Evolutionary conservation across 1,139 yeast species (phyloP), one percentile per base, ranked within the genome.

Genomic region (Yamadazyma pseudoaaseri): DNA sequence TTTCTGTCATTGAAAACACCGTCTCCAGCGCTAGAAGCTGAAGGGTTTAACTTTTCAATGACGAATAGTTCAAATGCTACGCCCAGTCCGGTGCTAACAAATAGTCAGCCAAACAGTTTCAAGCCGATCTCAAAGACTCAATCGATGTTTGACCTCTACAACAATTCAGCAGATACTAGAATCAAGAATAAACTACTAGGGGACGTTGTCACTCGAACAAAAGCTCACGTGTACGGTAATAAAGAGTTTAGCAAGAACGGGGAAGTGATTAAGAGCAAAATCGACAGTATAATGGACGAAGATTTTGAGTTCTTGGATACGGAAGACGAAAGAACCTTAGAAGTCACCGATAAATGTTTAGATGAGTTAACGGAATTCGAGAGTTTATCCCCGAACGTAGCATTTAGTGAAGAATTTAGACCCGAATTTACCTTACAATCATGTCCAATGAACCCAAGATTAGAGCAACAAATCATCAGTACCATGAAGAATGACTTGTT

Each of bases 401-500:
- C 80, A 5, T 76, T 69, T 43, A 55, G 69, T 4, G 77, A 74
- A 26, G 76, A 73, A 39, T 76, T 63, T 44, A 54, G 79, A 33
- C 76, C 80, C 0, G 81, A 75, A 43, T 76, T 70, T 44, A 55
- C 60, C 4, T 44, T 74, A 14, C 74, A 71, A 55, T 64, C 77
- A 18, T 73, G 79, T 46, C 74, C 78, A 3, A 51, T 69, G 10
- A 62, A 66, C 26, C 66, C 73, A 6, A 76, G 76, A 39, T 54
- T 78, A 8, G 84, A 79, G 41, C 58, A 65, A n/a, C 74, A 67
- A 35, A 66, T 79, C 5, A 53, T 70, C 23, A 57, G 58, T 22
- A 61, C 80, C 10, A 78, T 79, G 84, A 78, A 73, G 45, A 65
- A 66, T 38, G 85, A 79, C 47, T 51, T 79, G 35, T 51, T 65